Evolutionary conservation across 176 grass and related monocot species (phyloP), one percentile per base, ranked within the genome.

Genomic region (Carex kokanica): DNA sequence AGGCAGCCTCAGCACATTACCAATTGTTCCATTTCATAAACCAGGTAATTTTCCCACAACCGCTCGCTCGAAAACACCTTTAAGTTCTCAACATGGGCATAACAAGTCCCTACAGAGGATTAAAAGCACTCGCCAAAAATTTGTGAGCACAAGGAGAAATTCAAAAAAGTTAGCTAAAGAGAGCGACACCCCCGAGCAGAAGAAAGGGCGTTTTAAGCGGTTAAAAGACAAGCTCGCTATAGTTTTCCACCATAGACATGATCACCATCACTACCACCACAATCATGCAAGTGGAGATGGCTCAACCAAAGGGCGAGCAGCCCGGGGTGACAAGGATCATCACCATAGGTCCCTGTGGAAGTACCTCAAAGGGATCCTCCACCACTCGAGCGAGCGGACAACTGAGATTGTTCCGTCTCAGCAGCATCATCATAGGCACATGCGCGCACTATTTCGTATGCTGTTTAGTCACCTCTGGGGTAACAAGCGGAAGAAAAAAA

Each of bases 221-320:
- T 8, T 97, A 38, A 94, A 88, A 87, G 25, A 88, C 52, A 97
- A 87, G 66, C 57, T 92, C 5, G 85, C 85, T 5, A 20, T 81
- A 60, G 81, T 94, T 41, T 89, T 92, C 62, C 94, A 94, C 78
- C 92, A 92, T 32, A 84, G 49, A 9, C 94, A 94, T 5, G 78
- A 91, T 17, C 94, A 90, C 6, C 88, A 90, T 43, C 86, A 88
- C 38, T 82, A 91, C 80, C 88, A 89, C 43, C 88, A 90, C 29
- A 43, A 13, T 43, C 45, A 8, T 27, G 8, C 20, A 0, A 64
- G 24, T 29, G 21, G 23, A 9, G 65, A 67, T 49, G 53, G 18
- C 14, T 83, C 59, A 21, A 54, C 51, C 75, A 71, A 23, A 58
- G 66, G 9, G 2, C 8, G 14, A 2, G 63, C 47, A 52, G 49